These are phyloP conservation scores for Larix kaempferi DNA, from an alignment of 75 land plant species.

Conservation along the genomic window DNA sequence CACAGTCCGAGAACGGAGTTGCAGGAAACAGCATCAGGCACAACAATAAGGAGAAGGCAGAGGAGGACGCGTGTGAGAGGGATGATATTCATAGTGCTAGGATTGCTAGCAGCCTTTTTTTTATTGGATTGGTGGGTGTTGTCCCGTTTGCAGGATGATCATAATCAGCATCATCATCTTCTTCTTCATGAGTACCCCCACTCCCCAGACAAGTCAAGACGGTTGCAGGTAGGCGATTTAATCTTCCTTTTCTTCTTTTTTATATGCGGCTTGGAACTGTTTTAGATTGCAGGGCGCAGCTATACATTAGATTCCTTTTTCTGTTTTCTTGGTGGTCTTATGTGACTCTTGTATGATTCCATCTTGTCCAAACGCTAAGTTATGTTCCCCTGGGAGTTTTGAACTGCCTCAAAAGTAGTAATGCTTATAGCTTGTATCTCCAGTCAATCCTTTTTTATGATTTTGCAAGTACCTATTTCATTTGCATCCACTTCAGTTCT, in stretches of 20 bases:
- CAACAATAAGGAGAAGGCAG: background rate
- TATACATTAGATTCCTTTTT: background rate
- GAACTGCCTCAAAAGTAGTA: background rate
- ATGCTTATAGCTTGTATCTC: background rate
- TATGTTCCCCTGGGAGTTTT: background rate
- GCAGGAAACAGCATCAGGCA: too few relatives aligned
- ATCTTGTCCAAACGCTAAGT: background rate
- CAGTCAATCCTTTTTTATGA: background rate
- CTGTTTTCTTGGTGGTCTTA: background rate
- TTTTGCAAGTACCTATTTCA: background rate
- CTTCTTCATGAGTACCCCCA: background rate
- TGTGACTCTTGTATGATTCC: background rate
- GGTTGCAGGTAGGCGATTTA: background rate
- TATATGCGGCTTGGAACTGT: background rate
- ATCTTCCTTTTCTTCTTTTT: background rate
- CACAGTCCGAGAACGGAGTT: too few relatives aligned
- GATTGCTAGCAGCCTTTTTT: conserved; percentile 2
- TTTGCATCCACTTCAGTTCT: background rate
- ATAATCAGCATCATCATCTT: too few relatives aligned
- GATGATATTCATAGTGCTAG: background rate
- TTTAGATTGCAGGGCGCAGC: background rate
- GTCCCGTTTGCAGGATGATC: conserved; percentile 5
- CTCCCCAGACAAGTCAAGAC: background rate
- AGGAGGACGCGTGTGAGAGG: conserved; percentile 4
- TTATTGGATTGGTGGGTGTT: conserved; percentile 9